Evolutionary conservation across 176 grass and related monocot species (phyloP).

Genomic region (Oryza glaberrima): DNA sequence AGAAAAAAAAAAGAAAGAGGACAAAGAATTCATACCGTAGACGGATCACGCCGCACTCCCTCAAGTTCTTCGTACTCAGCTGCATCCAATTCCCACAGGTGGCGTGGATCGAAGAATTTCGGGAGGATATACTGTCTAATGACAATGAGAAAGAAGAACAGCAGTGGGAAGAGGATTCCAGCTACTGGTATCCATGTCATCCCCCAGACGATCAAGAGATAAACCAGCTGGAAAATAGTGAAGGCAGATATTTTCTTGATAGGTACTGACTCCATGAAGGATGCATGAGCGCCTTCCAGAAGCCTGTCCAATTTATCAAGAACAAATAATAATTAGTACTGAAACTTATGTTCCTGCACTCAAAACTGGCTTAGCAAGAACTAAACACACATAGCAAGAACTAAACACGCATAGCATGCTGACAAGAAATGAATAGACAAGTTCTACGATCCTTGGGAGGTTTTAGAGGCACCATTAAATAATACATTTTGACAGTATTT

Average conservation of each 20-base stretch:
- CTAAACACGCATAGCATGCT: not conserved
- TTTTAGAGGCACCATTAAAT: not conserved
- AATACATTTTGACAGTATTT: not conserved
- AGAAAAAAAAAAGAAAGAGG: not conserved
- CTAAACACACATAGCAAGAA: not conserved
- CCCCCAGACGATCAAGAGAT: constrained; percentile 77
- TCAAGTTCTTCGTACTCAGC: constrained; percentile 83
- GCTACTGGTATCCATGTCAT: constrained; percentile 83
- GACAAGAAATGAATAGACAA: constrained; percentile 26
- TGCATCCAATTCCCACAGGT: constrained; percentile 78
- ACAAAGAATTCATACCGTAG: constrained; percentile 45
- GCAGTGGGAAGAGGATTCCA: constrained; percentile 86
- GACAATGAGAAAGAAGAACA: constrained; percentile 75
- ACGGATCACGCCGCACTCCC: constrained; percentile 39
- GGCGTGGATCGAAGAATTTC: constrained; percentile 50
- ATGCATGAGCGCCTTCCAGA: constrained; percentile 91
- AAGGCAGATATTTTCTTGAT: constrained; percentile 68
- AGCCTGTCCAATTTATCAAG: constrained; percentile 52
- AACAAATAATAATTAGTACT: constrained; percentile 10
- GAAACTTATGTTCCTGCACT: not conserved
- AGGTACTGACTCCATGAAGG: constrained; percentile 80
- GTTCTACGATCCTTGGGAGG: not conserved
- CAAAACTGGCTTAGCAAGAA: not conserved
- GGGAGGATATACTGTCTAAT: constrained; percentile 81
- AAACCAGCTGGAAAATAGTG: constrained; percentile 77